Base-by-base conservation (phyloP, 2,329 filamentous ascomycete genomes). In the Fusarium pseudocircinatum region DNA sequence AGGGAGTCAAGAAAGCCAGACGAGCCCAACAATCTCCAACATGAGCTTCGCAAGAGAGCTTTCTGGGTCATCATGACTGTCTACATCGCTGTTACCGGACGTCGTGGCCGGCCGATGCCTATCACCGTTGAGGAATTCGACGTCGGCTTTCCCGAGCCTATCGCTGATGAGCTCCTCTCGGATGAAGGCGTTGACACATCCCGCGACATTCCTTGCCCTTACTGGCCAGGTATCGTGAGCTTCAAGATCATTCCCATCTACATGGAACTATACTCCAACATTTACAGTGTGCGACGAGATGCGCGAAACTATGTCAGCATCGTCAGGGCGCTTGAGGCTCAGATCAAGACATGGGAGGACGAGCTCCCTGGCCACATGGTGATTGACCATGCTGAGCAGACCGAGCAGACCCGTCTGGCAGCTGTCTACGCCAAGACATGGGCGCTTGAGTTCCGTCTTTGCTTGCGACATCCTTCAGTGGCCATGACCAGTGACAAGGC, bases 91-190 rank as follows among this genome's bases (percentile, higher is more conserved):
- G 84, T 96, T 15, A 90, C 90, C 74, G 93, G 93, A 26, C 93
- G 93, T 65, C 88, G 95, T 40, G 94, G 94, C 24, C 87, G 91
- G 22, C 94, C 94, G 2, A 93, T 96, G 88, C 89, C 91, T 4
- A 87, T 96, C 53, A 88, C 90, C 16, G 84, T 91, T 7, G 90
- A 93, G 58, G 93, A 96, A 72, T 92, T 95, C 74, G 94, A 97
- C 76, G 89, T 93, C 40, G 93, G 94, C 69, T 89, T 94, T 53
- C 94, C 94, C 2, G 87, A 93, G 64, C 84, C 90, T 10, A 87
- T 95, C 37, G 86, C 91, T 32, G 94, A 97, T 78, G 91, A 93
- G 74, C 85, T 91, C 36, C 86, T 94, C 0, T 89, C 87, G 0
- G 90, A 93, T 42, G 84, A 89, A 7, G 91, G 91, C 7, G 84